Base-by-base conservation (phyloP, 116 monocot species). In the Iris pallida region DNA sequence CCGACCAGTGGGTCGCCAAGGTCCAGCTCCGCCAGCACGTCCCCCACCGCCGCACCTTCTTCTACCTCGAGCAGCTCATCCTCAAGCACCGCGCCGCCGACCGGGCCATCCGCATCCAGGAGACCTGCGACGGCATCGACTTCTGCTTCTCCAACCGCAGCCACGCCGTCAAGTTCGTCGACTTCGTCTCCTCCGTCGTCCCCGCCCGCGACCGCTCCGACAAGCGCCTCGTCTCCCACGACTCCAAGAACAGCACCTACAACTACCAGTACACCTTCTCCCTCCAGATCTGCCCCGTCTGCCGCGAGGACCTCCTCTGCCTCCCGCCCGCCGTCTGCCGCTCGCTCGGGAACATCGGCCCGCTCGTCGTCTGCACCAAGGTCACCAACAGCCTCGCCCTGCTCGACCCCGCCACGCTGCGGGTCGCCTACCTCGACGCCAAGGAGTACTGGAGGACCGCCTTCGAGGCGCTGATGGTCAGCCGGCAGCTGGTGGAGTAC, bases 21-120 rank as follows among this genome's bases (percentile, higher is more conserved):
- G 95, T 95, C 53, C 95, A 95, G 80, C 82, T 95, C 19, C 77
- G 95, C 42, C 95, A 95, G 76, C 91, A 95, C 46, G 95, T 95
- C 14, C 45, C 88, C 8, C 95, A 95, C 57, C 79, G 95, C 42
- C 76, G 91, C 57, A 91, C 91, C 53, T 95, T 95, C 82, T 84
- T 95, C 73, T 86, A 75, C 68, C 73, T 95, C 49, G 95, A 95
- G 79, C 95, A 95, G 68, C 82, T 89, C 30, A 79, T 91, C 64
- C 84, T 95, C 56, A 82, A 79, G 69, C 95, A 96, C 57, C 72
- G 83, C 18, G 91, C 82, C 11, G 95, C 95, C 46, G 55, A 74
- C 41, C 88, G 74, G 52, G 84, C 95, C 19, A 60, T 91, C 47
- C 82, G 89, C 52, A 89, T 96, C 53, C 84, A 80, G 49, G 86